Evolutionary conservation across 2,329 filamentous ascomycete species (phyloP).

Genomic region (Colletotrichum falcatum): DNA sequence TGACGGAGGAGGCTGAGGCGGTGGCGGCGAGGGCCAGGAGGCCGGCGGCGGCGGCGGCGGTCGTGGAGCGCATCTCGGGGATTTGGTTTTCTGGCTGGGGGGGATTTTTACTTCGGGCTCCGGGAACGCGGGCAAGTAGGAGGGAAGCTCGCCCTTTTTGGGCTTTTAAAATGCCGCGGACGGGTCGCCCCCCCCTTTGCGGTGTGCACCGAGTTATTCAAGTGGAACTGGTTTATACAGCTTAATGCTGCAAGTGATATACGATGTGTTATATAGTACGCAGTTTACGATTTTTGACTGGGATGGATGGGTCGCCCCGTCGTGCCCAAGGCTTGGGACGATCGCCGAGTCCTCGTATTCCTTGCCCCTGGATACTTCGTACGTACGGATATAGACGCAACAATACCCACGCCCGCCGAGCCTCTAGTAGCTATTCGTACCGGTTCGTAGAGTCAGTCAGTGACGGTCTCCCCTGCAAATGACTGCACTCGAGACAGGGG

Average conservation of each 20-base stretch:
- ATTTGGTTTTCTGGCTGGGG: neutral
- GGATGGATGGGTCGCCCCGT: neutral
- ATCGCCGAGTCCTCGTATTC: conserved; percentile 1
- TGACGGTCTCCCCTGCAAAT: neutral
- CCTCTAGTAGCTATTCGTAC: neutral
- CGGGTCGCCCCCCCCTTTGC: neutral
- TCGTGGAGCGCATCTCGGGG: conserved; percentile 24
- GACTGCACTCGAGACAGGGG: neutral
- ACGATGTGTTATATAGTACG: too few species aligned
- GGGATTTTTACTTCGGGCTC: neutral
- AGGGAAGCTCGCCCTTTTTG: neutral
- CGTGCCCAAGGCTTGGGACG: neutral
- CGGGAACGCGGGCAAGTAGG: neutral
- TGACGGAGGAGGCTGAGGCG: conserved; percentile 19
- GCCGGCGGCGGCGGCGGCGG: neutral
- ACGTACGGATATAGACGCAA: neutral
- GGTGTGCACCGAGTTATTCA: neutral
- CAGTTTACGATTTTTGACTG: too few species aligned
- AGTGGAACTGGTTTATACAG: conserved; percentile 2
- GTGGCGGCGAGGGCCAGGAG: conserved; percentile 25
- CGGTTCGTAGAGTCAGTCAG: neutral
- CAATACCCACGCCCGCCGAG: neutral
- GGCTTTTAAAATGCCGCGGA: neutral
- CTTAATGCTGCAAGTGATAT: too few species aligned
- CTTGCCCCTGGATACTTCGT: neutral